These are phyloP conservation scores for Eutrema salsugineum DNA, from an alignment of 441 rosid genomes.

Conservation along the genomic window DNA sequence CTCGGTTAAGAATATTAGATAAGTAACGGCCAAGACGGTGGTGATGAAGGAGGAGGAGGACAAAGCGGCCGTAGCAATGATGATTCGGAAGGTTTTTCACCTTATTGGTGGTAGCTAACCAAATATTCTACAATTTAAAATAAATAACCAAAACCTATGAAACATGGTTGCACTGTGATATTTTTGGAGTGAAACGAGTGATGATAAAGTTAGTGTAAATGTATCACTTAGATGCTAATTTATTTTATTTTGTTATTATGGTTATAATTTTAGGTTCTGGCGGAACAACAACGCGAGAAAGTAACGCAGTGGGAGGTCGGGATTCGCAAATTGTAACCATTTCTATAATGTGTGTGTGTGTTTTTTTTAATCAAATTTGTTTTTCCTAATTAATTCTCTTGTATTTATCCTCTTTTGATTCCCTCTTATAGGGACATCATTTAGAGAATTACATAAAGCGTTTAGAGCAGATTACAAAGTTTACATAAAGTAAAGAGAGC, in stretches of 20 bases:
- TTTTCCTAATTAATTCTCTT: neutral
- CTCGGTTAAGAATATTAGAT: slow-evolving; percentile 34
- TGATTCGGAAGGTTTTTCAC: neutral
- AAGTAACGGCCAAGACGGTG: slow-evolving; percentile 11
- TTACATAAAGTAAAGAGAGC: no score
- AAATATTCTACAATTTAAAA: neutral
- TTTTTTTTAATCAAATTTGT: no score
- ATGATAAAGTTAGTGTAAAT: neutral
- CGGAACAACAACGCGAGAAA: neutral
- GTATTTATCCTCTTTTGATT: no score
- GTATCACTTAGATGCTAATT: neutral
- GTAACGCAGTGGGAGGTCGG: neutral
- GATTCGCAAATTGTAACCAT: neutral
- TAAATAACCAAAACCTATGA: neutral
- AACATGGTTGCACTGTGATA: neutral
- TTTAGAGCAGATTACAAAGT: no score
- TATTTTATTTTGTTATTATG: neutral
- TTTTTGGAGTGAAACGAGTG: neutral
- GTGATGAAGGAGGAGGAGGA: neutral
- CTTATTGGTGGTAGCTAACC: neutral
- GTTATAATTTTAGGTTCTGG: neutral
- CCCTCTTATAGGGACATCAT: no score
- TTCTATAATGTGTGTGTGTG: neutral
- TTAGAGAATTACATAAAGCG: no score
- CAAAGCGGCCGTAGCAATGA: neutral